A percentile compares a stretch with the other conserved stretches of the same genome.
Conservation (phyloP, 768 basidiomycete genomes). For the Termitomyces sp. region DNA sequence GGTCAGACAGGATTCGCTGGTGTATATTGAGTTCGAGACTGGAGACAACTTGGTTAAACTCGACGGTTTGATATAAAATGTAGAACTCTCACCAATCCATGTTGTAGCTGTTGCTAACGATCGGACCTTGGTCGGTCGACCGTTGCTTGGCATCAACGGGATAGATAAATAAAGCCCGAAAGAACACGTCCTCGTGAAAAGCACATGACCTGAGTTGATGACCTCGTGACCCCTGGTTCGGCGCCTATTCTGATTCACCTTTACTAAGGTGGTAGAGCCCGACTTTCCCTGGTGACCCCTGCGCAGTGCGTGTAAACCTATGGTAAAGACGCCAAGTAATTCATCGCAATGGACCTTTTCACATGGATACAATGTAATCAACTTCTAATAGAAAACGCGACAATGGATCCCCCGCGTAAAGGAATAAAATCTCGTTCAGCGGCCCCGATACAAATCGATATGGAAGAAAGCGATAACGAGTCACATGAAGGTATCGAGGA, state of each 20-base stretch:
- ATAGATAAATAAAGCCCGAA: not conserved
- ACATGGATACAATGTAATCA: not conserved
- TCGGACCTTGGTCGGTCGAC: not conserved
- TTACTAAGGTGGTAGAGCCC: too few species aligned
- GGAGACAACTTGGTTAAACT: conserved; percentile 1
- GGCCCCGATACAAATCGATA: conserved; percentile 10
- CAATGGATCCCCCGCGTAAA: not conserved
- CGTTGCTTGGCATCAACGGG: not conserved
- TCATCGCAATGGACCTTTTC: not conserved
- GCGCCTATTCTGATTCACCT: too few species aligned
- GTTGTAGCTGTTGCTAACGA: too few species aligned
- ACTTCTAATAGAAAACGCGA: not conserved
- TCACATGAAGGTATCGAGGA: conserved; percentile 14
- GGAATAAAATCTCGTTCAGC: conserved; percentile 5
- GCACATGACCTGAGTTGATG: not conserved
- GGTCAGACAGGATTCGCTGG: conserved; percentile 69
- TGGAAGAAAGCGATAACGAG: conserved; percentile 13
- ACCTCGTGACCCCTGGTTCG: too few species aligned
- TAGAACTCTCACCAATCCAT: conserved; percentile 46
- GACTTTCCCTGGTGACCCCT: not conserved
- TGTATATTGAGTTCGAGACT: conserved; percentile 79
- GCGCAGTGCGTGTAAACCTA: not conserved
- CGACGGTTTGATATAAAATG: not conserved
- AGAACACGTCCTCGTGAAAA: not conserved
- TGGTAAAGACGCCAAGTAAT: not conserved